Evolutionary conservation across 1,284 basidiomycete species (phyloP), one percentile per base, ranked within the genome.

Genomic region (Cerioporus squamosus): DNA sequence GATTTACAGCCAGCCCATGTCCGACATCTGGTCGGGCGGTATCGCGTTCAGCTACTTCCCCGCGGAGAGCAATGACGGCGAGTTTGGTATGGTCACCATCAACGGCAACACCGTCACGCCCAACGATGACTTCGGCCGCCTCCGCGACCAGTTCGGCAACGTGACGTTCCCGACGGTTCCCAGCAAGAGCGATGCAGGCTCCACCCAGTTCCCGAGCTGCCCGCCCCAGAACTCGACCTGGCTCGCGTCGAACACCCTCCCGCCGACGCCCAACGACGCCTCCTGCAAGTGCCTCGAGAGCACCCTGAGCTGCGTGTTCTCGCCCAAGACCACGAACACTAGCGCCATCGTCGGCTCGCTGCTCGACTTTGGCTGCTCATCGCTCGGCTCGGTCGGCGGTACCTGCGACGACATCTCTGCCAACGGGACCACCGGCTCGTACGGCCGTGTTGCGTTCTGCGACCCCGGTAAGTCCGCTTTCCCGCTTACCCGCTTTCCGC

Each of bases 41-140:
- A 70, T 97, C 43, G 95, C 95, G 1, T 97, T 96, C 76, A 88
- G 87, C 46, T 93, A 93, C 73, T 95, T 96, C 82, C 88, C 90
- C 2, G 92, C 92, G 8, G 63, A 71, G 20, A 84, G 82, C 62
- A 77, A 74, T 17, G 76, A 80, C 55, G 89, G 90, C 51, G 80
- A 91, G 66, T 97, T 93, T 65, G 95, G 94, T 18, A 91, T 97
- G 81, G 89, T 94, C 62, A 90, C 81, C 20, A 81, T 97, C 62
- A 84, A 91, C 67, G 82, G 82, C 55, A 80, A 69, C 48, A 83
- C 84, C 8, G 88, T 92, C 53, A 86, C 83, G 4, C 77, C 80
- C 31, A 81, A 79, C 62, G 74, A 77, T n/a, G 92, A 96, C 74
- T 97, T 90, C 71, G 73, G 75, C 60, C 80, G 81, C 50, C 83